Evolutionary conservation across 2,329 filamentous ascomycete species (phyloP).

Genomic region (Fusarium floridanum): DNA sequence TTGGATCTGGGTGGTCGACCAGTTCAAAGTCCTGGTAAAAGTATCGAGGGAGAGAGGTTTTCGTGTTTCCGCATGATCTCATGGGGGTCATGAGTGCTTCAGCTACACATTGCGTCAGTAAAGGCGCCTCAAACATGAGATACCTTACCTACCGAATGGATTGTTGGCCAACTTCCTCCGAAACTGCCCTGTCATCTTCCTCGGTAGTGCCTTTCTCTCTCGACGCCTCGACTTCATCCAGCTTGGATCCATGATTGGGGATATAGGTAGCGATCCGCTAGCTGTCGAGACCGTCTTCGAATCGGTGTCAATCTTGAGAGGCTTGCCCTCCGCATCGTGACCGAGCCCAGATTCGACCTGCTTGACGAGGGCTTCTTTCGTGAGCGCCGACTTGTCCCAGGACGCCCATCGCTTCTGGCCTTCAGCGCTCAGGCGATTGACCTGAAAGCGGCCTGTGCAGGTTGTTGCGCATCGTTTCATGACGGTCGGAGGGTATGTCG

Average conservation of each 20-base stretch:
- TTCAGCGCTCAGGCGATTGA: slow-evolving; percentile 3
- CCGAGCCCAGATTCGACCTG: slow-evolving; percentile 51
- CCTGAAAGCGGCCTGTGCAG: slow-evolving; percentile 27
- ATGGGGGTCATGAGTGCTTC: slow-evolving; percentile 71
- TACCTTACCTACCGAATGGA: slow-evolving; percentile 67
- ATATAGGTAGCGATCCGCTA: slow-evolving; percentile 63
- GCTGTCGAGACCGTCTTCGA: slow-evolving; percentile 61
- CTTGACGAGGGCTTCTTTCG: slow-evolving; percentile 46
- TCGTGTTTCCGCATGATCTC: slow-evolving; percentile 67
- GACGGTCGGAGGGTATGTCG: slow-evolving; percentile 15
- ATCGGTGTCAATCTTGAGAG: slow-evolving; percentile 53
- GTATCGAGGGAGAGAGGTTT: slow-evolving; percentile 64
- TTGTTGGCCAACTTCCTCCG: slow-evolving; percentile 72
- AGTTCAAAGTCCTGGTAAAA: slow-evolving; percentile 74
- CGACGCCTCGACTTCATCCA: slow-evolving; percentile 54
- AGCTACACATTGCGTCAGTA: slow-evolving; percentile 57
- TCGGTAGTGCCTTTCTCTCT: slow-evolving; percentile 53
- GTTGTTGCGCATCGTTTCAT: slow-evolving; percentile 48
- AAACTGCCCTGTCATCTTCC: slow-evolving; percentile 58
- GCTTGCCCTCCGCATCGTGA: slow-evolving; percentile 45
- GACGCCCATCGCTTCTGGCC: slow-evolving; percentile 50
- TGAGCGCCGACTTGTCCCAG: slow-evolving; percentile 49
- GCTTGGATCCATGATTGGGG: slow-evolving; percentile 65
- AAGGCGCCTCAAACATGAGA: background rate
- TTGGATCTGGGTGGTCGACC: slow-evolving; percentile 68